Evolutionary conservation across 495 filamentous ascomycete genomes (phyloP).

Genomic region (Cenococcum geophilum): DNA sequence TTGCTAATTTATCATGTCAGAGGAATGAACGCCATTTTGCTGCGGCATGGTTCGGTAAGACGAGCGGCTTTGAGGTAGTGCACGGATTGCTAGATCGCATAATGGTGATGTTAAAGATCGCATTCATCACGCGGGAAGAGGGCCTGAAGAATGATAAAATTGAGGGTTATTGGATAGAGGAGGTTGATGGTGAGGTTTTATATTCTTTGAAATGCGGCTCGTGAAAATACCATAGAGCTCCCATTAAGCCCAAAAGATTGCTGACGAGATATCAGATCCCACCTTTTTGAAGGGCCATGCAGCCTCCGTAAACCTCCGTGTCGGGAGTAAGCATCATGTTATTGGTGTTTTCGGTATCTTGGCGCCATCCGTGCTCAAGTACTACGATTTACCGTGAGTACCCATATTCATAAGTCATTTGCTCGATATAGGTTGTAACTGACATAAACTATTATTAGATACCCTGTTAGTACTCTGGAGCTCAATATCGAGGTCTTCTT

Average conservation of each 20-base stretch:
- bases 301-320: constrained; percentile 68
- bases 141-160: constrained; percentile 51
- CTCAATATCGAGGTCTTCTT: constrained; percentile 94
- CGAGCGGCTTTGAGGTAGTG: constrained; percentile 91
- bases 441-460: constrained; percentile 40
- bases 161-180: constrained; percentile 82
- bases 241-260: too few relatives aligned
- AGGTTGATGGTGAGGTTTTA: constrained; percentile 60
- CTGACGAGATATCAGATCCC: constrained; percentile 47
- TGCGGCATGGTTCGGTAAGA: constrained; percentile 91
- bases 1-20: constrained; percentile 20
- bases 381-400: constrained; percentile 72
- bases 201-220: neutral
- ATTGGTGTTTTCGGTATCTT: constrained; percentile 90
- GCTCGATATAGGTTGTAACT: constrained; percentile 4
- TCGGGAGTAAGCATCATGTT: constrained; percentile 60
- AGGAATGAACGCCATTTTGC: constrained; percentile 92
- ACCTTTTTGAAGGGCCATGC: constrained; percentile 90
- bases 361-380: constrained; percentile 86
- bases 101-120: constrained; percentile 82
- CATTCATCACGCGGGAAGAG: constrained; percentile 71
- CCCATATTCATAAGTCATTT: neutral
- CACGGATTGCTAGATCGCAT: constrained; percentile 90
- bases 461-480: constrained; percentile 92
- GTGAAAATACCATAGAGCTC: neutral